Evolutionary conservation across 805 yeast genomes (phyloP).

Genomic region (Suhomyces vadensis): DNA sequence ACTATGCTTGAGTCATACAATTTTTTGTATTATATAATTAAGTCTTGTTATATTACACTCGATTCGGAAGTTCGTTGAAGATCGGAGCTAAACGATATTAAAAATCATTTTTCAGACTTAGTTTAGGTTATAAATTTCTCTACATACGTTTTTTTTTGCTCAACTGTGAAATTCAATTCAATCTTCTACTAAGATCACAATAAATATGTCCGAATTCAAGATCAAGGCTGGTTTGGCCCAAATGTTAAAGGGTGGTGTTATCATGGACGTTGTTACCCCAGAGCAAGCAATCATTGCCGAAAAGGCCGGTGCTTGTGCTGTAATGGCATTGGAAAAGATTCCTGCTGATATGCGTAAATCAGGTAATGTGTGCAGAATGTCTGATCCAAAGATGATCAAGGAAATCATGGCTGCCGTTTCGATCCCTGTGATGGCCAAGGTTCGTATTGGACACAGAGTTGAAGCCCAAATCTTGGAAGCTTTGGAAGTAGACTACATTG

Average conservation of each 20-base stretch:
- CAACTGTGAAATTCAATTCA: too few relatives aligned
- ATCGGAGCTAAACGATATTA: too few relatives aligned
- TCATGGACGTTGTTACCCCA: constrained; percentile 72
- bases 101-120: too few relatives aligned
- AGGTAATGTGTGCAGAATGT: constrained; percentile 84
- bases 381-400: constrained; percentile 77
- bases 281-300: constrained; percentile 84
- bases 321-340: constrained; percentile 82
- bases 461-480: constrained; percentile 79
- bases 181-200: not conserved
- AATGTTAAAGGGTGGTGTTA: constrained; percentile 80
- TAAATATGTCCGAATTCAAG: constrained; percentile 39
- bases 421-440: constrained; percentile 83
- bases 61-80: too few relatives aligned
- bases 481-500: constrained; percentile 74
- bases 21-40: not conserved
- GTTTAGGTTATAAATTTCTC: too few relatives aligned
- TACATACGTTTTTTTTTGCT: not conserved
- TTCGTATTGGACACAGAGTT: constrained; percentile 79
- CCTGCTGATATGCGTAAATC: constrained; percentile 84
- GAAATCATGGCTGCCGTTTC: constrained; percentile 70
- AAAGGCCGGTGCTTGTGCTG: constrained; percentile 85
- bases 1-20: not conserved
- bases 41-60: too few relatives aligned
- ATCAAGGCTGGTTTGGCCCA: constrained; percentile 81